Percentiles rank a stretch among this genome's conserved stretches.
Conservation (phyloP, 2,329 filamentous ascomycete species). For the Epichloe uncinata region DNA sequence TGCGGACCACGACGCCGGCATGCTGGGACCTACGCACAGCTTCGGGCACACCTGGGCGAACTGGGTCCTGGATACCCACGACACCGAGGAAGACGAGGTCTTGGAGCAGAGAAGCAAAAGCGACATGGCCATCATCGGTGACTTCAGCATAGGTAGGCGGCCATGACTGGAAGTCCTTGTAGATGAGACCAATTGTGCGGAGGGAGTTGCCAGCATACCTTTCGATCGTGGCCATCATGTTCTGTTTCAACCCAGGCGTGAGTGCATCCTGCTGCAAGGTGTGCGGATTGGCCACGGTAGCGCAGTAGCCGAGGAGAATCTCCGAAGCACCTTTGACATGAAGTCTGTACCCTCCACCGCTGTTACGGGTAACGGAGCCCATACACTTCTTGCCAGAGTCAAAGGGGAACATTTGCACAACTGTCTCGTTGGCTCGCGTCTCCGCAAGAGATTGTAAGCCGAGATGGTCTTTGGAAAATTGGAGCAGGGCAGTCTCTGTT, state of each 20-base stretch:
- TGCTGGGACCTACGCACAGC: slow-evolving; percentile 60
- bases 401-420: slow-evolving; percentile 59
- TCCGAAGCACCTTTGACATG: slow-evolving; percentile 54
- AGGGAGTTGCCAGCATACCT: slow-evolving; percentile 73
- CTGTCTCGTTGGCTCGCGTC: slow-evolving; percentile 45
- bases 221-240: slow-evolving; percentile 41
- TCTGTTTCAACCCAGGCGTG: slow-evolving; percentile 33
- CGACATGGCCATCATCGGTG: slow-evolving; percentile 32
- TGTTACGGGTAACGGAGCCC: slow-evolving; percentile 40
- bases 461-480: slow-evolving; percentile 52
- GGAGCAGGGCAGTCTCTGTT: slow-evolving; percentile 63
- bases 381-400: slow-evolving; percentile 65
- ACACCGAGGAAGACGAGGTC: slow-evolving; percentile 56
- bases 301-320: slow-evolving; percentile 45
- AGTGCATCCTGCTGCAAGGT: slow-evolving; percentile 38
- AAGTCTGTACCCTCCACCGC: slow-evolving; percentile 37
- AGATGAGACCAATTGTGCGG: slow-evolving; percentile 72
- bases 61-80: slow-evolving; percentile 71
- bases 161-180: slow-evolving; percentile 75
- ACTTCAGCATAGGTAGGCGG: slow-evolving; percentile 45
- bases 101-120: slow-evolving; percentile 53
- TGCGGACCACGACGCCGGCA: slow-evolving; percentile 67
- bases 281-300: slow-evolving; percentile 30
- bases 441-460: slow-evolving; percentile 52
- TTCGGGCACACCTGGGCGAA: slow-evolving; percentile 60